phyloP scores from a whole-genome alignment of 345 rosid species.

The Cardamine chenopodiifolia region DNA sequence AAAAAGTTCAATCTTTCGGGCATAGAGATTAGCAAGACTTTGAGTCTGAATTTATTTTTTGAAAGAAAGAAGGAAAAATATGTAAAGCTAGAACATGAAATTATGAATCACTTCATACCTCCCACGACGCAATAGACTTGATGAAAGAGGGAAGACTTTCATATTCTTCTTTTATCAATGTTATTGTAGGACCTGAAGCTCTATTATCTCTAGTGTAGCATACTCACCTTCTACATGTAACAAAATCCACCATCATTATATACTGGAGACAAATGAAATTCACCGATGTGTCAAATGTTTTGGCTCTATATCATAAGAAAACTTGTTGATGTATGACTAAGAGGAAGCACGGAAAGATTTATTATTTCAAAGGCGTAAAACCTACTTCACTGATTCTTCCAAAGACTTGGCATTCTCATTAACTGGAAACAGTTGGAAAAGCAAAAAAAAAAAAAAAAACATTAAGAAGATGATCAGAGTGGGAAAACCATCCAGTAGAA shows the following conservation, averaged over 20 bases:
- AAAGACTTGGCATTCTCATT: slow-evolving; percentile 40
- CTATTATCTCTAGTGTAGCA: slow-evolving; percentile 30
- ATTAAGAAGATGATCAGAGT: slow-evolving; percentile 1
- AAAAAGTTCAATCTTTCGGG: neutral
- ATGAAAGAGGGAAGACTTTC: slow-evolving; percentile 74
- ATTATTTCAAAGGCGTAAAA: slow-evolving; percentile 17
- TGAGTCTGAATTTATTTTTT: neutral
- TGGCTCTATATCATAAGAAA: slow-evolving; percentile 44
- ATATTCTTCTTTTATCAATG: slow-evolving; percentile 58
- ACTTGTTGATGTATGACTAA: neutral
- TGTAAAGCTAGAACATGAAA: neutral
- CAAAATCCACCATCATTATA: slow-evolving; percentile 10
- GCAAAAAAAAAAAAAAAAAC: slow-evolving; percentile 2
- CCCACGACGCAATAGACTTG: slow-evolving; percentile 78
- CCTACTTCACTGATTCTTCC: slow-evolving; percentile 53
- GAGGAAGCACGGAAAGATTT: neutral
- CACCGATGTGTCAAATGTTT: slow-evolving; percentile 27
- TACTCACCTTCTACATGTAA: slow-evolving; percentile 38
- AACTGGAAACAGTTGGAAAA: slow-evolving; percentile 38
- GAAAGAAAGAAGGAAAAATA: neutral
- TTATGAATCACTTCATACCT: slow-evolving; percentile 55
- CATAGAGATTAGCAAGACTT: neutral
- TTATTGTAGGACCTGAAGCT: slow-evolving; percentile 40
- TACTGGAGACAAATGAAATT: neutral
- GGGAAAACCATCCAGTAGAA: neutral